Base-by-base conservation (phyloP, 148 eudicot species). In the Chenopodium formosanum region DNA sequence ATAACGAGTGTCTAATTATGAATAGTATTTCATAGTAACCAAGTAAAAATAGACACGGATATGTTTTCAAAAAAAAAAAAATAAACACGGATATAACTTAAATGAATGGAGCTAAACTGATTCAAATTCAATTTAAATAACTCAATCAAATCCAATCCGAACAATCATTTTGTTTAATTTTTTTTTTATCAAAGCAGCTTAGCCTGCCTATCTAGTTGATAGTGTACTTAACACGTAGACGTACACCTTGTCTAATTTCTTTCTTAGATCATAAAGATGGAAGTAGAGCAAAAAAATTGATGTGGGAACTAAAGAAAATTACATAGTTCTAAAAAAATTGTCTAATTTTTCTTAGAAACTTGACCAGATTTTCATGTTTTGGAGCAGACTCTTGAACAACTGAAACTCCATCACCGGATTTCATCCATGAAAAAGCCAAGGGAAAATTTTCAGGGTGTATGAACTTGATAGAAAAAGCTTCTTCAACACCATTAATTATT, bases 401-500 rank as follows among this genome's bases (percentile, higher is more conserved):
- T 20, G 60, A 29, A 67, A 85, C 44, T 13, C 34, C 72, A 4
- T 74, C 53, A 22, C 25, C 11, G 27, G 84, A 53, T 19, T 53
- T 81, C 84, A 81, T 81, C 87, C 87, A 85, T 9, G 82, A 78
- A 63, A 81, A 78, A 31, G 82, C 17, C 7, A 73, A 48, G 10
- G 87, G 84, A 31, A 53, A 85, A 1, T 68, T 78, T 19, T 81
- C 82, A 0, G 72, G 76, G 53, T 77, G 64, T 29, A 85, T 65
- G 72, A 85, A 85, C 7, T 78, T 67, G 44, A 73, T 70, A 67
- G 63, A n/a, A 9, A 78, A 67, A n/a, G 79, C 82, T 81, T 81
- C 87, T 74, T 85, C 78, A 46, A 78, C 84, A 52, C 76, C 84
- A 20, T 81, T n/a, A 0, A 84, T 80, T 23, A 84, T 80, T 17